Base-by-base conservation (phyloP, 345 rosid species). In the Cochlearia excelsa region DNA sequence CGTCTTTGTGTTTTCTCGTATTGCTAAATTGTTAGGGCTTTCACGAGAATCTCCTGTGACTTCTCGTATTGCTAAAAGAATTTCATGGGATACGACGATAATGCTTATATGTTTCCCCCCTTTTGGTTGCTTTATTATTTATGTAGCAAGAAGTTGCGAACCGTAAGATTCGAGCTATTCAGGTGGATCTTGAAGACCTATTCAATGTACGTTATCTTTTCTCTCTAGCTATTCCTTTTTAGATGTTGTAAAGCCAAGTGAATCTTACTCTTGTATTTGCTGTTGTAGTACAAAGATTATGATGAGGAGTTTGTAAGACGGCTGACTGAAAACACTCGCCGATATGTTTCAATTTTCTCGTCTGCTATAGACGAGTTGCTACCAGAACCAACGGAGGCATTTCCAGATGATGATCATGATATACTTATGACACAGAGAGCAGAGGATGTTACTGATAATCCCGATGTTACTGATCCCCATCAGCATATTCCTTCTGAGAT, bases 351-450 rank as follows among this genome's bases (percentile, higher is more conserved):
- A 23, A 72, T 87, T 51, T 89, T 93, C 39, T 78, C 88, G 4
- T 54, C 81, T 63, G 97, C 94, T 26, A 71, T 87, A n/a, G 99
- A 93, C 3, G 95, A 87, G 65, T 57, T 87, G 40, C 68, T 93
- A 75, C 99, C 99, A 0, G 95, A 82, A 71, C 85, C 97, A 44
- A 89, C 90, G 0, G 97, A 89, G 78, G 83, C 90, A 0, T 80
- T 89, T 75, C 87, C 77, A 2, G 99, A 89, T 65, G 97, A 89
- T 67, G 97, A 87, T 53, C 94, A 83, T 47, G 89, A 85, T 70
- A 81, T 93, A 53, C 55, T 89, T 56, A 85, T 93, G 91, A 85
- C 94, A 1, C 99, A 93, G 75, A 85, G 99, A 75, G 73, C 88
- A 0, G 95, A 89, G 61, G 95, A 84, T 57, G 70, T 63, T 3